These are phyloP conservation scores for Skeletonema menzelii DNA, from an alignment of 108 stramenopile species.

Conservation along the genomic window DNA sequence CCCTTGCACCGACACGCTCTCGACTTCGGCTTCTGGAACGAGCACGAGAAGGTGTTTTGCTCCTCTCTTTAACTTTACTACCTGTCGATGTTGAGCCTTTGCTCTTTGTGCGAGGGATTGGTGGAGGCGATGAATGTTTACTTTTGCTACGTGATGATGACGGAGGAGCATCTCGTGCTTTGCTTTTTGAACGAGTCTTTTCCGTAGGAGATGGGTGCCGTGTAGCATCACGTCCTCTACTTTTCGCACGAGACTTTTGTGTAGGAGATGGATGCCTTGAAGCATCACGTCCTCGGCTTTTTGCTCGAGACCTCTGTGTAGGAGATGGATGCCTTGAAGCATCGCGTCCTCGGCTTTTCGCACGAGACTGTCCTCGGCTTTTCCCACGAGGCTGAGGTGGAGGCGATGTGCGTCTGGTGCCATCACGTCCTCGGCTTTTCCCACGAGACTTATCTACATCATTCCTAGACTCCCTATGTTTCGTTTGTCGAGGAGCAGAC, in stretches of 20 bases:
- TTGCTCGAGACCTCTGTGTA: background rate
- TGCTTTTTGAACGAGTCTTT: background rate
- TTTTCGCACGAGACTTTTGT: background rate
- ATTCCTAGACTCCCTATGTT: too few species aligned
- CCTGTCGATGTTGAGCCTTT: too few species aligned
- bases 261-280: too few species aligned
- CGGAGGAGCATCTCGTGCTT: background rate
- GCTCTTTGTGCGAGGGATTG: background rate
- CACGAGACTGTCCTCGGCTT: background rate
- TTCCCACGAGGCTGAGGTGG: too few species aligned
- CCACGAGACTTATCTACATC: background rate
- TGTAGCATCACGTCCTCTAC: background rate
- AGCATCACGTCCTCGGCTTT: background rate
- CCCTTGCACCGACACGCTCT: background rate
- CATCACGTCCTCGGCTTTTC: background rate
- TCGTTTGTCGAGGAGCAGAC: too few species aligned
- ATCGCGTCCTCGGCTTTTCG: background rate
- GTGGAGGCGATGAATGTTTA: background rate
- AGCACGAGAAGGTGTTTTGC: background rate
- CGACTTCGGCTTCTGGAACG: background rate
- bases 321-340: background rate
- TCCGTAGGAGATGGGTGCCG: background rate
- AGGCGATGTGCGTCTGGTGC: background rate
- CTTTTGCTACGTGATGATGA: background rate
- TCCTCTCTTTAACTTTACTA: too few species aligned